Base-by-base conservation (phyloP, 495 filamentous ascomycete genomes). In the Hyphodiscus hymeniophilus region DNA sequence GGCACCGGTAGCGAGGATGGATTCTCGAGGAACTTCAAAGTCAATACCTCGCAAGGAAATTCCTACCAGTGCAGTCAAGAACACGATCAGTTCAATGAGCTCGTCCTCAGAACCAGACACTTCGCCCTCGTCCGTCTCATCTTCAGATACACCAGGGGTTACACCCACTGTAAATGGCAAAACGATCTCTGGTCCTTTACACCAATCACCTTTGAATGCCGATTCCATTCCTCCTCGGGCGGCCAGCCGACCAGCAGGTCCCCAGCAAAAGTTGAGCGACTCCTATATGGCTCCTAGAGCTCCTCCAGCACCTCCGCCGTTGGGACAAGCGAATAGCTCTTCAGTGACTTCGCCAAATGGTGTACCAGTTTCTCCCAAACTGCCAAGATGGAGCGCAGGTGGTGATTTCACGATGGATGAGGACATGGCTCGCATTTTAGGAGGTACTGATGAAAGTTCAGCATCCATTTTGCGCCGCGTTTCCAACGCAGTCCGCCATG, bases 401-500 rank as follows among this genome's bases (percentile, higher is more conserved):
- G 83, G 80, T 40, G 88, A 90, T 50, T 85, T 91, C 53, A 86
- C 82, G 32, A 81, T 89, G 81, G 90, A 96, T 53, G 89, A 95
- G 53, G 92, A 95, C 54, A 82, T 94, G 71, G 79, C 82, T 35
- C 80, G 88, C 16, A 87, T 94, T 31, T 68, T 92, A 38, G 80
- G 80, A 7, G 79, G 79, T 3, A 76, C 74, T 24, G 79, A 84
- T 40, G 85, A 89, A 35, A 75, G 74, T 34, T 73, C 74, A 16
- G 77, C 80, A 16, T 89, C 86, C 1, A 84, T 95, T 46, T 66
- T 96, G 44, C 85, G 89, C 31, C 82, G 87, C 23, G 82, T 95
- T 24, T 96, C 94, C 2, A 94, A 90, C 58, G 87, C 87, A 20
- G 87, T 95, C 30, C 87, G 88, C 40, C 92, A 99, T 62, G 86